Evolutionary conservation across 495 filamentous ascomycete genomes (phyloP).

Genomic region (Penicillium antarcticum): DNA sequence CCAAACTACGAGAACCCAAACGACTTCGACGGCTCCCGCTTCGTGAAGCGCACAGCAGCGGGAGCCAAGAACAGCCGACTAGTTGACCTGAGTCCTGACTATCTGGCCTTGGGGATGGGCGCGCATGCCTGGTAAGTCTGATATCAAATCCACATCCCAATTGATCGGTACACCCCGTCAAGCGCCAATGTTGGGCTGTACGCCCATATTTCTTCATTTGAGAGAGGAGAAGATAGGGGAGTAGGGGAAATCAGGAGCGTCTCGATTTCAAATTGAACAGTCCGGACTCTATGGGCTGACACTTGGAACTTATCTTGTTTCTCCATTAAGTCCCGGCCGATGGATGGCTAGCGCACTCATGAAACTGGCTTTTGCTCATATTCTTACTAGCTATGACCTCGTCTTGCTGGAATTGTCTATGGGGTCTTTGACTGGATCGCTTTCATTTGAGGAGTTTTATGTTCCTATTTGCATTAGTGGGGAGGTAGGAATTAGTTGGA

Average conservation of each 20-base stretch:
- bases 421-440: constrained; percentile 10
- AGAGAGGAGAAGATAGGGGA: too few species aligned
- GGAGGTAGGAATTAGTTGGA: too few species aligned
- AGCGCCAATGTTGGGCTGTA: too few species aligned
- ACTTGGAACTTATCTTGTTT: constrained; percentile 2
- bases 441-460: constrained; percentile 28
- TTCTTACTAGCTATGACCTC: constrained; percentile 49
- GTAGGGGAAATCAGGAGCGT: too few species aligned
- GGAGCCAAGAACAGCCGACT: constrained; percentile 14
- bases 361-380: constrained; percentile 49
- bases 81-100: constrained; percentile 23
- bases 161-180: neutral
- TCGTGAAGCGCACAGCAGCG: constrained; percentile 17
- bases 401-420: constrained; percentile 13
- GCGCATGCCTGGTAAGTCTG: constrained; percentile 24
- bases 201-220: too few species aligned
- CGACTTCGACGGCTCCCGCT: constrained; percentile 28
- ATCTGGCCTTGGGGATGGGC: constrained; percentile 27
- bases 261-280: constrained; percentile 16
- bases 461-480: constrained; percentile 4
- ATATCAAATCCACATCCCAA: too few species aligned
- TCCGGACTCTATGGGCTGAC: constrained; percentile 11
- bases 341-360: constrained; percentile 54
- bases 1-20: constrained; percentile 16
- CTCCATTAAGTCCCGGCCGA: constrained; percentile 43